Base-by-base conservation (phyloP, 106 monocot genomes). In the Xerophyta viscosa region DNA sequence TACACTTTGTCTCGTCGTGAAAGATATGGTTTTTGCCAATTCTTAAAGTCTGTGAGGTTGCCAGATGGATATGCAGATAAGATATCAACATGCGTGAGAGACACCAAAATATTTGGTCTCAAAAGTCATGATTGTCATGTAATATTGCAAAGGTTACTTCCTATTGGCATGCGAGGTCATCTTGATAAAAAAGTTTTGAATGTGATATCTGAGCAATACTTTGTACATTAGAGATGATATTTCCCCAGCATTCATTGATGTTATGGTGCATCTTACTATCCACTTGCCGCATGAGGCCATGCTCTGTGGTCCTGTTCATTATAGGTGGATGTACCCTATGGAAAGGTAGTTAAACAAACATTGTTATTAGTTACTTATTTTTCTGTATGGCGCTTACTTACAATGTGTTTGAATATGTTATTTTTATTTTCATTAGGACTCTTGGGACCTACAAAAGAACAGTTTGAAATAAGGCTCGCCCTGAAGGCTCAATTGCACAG, bases 181-280 rank as follows among this genome's bases (percentile, higher is more conserved):
- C 7, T 54, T 1, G 4, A 14, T 17, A 54, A 54, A 10, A 18
- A 54, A 31, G 17, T 54, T 12, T 0, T 15, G 8, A 20, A 2
- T 15, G 31, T 20, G n/a, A 30, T 54, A 22, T 7, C 8, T 31
- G 3, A 33, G 31, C 18, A 8, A 33, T 31, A 8, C 54, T 54
- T n/a, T 54, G 31, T 7, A 30, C 29, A 5, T 19, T 54, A 1
- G 54, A 54, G 21, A 54, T 15, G 11, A 54, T 54, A 2, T 54
- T 65, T 46, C 17, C 13, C 55, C 54, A 22, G 53, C 65, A 20
- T 54, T 65, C 29, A 43, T 65, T 30, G 15, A 19, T 31, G 21
- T 55, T 44, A 65, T 54, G 12, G 65, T 54, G 15, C 65, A 54
- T 46, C 29, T 65, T 12, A 21, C 36, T 17, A 24, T 65, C 18